Percentiles rank a stretch among this genome's conserved stretches.
These are phyloP conservation scores for Grosmannia clavigera DNA, from an alignment of 2,329 filamentous ascomycete species.

Conservation along the genomic window DNA sequence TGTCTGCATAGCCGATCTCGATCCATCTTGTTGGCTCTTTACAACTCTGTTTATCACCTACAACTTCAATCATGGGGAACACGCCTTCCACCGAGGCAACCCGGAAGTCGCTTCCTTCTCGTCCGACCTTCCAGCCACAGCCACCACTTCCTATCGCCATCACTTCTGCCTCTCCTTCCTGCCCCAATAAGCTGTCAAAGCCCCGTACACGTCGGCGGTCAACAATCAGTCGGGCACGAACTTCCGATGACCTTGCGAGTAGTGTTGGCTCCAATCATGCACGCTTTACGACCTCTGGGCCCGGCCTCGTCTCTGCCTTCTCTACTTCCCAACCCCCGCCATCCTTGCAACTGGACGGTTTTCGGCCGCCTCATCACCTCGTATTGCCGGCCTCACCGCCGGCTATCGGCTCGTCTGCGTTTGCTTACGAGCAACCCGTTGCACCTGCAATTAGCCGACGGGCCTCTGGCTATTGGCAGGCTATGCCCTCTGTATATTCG, in stretches of 20 bases:
- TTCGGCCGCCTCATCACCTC: not conserved
- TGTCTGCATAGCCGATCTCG: conserved; percentile 23
- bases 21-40: conserved; percentile 2
- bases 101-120: conserved; percentile 15
- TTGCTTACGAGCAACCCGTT: conserved; percentile 10
- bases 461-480: conserved; percentile 5
- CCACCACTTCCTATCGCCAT: not conserved
- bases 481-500: conserved; percentile 2
- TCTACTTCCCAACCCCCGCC: not conserved
- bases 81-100: conserved; percentile 31
- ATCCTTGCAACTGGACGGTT: not conserved
- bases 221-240: conserved; percentile 27
- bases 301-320: conserved; percentile 10
- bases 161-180: not conserved
- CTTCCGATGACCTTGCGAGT: conserved; percentile 21
- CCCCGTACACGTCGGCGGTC: conserved; percentile 29
- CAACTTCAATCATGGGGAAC: conserved; percentile 34
- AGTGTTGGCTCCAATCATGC: conserved; percentile 10
- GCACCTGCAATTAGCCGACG: not conserved
- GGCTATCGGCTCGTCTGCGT: conserved; percentile 2
- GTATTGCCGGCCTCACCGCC: conserved; percentile 7
- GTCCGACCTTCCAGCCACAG: not conserved
- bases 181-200: conserved; percentile 37
- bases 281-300: conserved; percentile 17
- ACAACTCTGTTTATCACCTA: not conserved